These are phyloP conservation scores for Pugionium dolabratum DNA, from an alignment of 345 rosid species.

Conservation along the genomic window DNA sequence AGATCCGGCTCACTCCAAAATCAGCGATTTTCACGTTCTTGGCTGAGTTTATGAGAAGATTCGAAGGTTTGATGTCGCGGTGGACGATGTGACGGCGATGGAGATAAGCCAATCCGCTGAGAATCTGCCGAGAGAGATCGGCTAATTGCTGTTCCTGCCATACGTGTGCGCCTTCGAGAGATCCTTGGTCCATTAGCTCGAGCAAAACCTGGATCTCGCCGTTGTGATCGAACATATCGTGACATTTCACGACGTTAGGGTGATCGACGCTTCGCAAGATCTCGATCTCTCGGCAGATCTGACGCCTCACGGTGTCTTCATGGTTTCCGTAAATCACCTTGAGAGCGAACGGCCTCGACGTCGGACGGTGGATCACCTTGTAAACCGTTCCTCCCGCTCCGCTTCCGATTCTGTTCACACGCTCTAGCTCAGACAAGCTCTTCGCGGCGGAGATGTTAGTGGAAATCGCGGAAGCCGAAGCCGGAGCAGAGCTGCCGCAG, in stretches of 20 bases:
- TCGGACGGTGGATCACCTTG: slow-evolving; percentile 72
- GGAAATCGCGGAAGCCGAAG: slow-evolving; percentile 19
- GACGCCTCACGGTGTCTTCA: slow-evolving; percentile 75
- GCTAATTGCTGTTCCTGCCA: slow-evolving; percentile 50
- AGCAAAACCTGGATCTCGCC: slow-evolving; percentile 89
- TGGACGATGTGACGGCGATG: slow-evolving; percentile 82
- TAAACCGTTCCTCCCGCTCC: slow-evolving; percentile 94
- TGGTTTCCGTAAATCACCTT: slow-evolving; percentile 44
- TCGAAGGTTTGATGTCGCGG: slow-evolving; percentile 64
- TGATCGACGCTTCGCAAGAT: slow-evolving; percentile 83
- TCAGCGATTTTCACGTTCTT: slow-evolving; percentile 87
- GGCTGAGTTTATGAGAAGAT: slow-evolving; percentile 47
- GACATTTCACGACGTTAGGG: slow-evolving; percentile 81
- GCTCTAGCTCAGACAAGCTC: slow-evolving; percentile 60
- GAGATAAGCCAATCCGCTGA: slow-evolving; percentile 78
- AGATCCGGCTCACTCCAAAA: slow-evolving; percentile 84
- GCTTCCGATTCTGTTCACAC: slow-evolving; percentile 73
- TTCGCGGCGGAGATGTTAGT: slow-evolving; percentile 35
- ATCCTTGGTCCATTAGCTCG: slow-evolving; percentile 86
- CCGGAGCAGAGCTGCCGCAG: slow-evolving; percentile 1
- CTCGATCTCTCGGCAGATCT: slow-evolving; percentile 93
- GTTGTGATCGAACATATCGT: slow-evolving; percentile 71
- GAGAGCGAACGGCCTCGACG: slow-evolving; percentile 58
- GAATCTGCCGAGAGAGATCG: slow-evolving; percentile 70
- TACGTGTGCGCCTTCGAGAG: slow-evolving; percentile 73